These are phyloP conservation scores for Calendula officinalis DNA, from an alignment of 129 eudicot species.

Conservation along the genomic window DNA sequence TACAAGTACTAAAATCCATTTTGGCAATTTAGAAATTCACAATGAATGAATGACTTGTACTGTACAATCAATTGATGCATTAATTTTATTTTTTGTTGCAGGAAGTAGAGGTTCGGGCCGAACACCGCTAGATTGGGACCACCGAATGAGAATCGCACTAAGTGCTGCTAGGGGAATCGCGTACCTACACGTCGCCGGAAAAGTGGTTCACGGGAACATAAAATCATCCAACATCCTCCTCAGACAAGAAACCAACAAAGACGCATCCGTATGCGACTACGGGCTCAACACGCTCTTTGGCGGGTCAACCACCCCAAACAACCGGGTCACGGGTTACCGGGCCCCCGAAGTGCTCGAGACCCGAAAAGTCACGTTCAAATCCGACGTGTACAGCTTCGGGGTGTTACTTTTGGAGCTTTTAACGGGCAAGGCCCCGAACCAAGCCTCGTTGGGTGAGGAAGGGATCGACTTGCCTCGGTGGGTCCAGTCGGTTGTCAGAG, in stretches of 20 bases:
- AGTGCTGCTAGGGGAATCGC: conserved; percentile 62
- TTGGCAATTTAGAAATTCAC: conserved; percentile 1
- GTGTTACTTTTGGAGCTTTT: conserved; percentile 36
- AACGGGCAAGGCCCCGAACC: conserved; percentile 68
- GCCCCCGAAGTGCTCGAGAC: conserved; percentile 68
- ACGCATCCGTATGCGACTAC: conserved; percentile 52
- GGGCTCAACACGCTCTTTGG: conserved; percentile 59
- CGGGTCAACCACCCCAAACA: conserved; percentile 27
- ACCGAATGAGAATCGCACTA: conserved; percentile 51
- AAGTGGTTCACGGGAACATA: conserved; percentile 73
- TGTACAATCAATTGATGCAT: not conserved
- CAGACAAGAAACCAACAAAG: conserved; percentile 28
- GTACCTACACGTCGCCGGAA: conserved; percentile 50
- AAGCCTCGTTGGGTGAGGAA: conserved; percentile 63
- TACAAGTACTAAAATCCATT: too few relatives aligned
- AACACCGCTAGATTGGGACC: conserved; percentile 67
- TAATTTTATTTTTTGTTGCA: conserved; percentile 8
- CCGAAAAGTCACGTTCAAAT: conserved; percentile 46
- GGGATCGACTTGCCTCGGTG: conserved; percentile 68
- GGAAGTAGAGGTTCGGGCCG: conserved; percentile 68
- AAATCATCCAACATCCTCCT: conserved; percentile 76
- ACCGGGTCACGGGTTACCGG: conserved; percentile 58
- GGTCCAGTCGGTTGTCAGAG: conserved; percentile 59
- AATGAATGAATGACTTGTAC: not conserved
- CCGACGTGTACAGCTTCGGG: conserved; percentile 80